A percentile compares a stretch with the other conserved stretches of the same genome.
These are phyloP conservation scores for Phytophthora pluvialis DNA, from an alignment of 352 stramenopile genomes.

Conservation along the genomic window DNA sequence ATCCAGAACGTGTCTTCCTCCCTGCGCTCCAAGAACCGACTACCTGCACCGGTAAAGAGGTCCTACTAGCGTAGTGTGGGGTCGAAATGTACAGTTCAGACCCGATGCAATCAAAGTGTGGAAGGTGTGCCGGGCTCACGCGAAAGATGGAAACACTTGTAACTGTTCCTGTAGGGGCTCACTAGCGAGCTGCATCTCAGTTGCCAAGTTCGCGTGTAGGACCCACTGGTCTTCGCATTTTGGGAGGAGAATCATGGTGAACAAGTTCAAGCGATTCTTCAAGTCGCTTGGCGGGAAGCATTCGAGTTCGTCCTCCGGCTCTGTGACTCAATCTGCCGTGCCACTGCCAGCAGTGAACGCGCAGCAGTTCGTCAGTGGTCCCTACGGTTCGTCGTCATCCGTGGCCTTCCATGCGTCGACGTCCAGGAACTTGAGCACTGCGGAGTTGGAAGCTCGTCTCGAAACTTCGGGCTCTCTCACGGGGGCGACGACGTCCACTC, in stretches of 20 bases:
- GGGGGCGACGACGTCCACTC: constrained; percentile 10
- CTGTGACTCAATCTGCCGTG: not conserved
- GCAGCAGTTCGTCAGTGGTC: constrained; percentile 35
- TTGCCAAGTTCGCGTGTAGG: constrained; percentile 23
- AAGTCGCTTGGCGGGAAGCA: constrained; percentile 52
- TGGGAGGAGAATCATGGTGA: constrained; percentile 43
- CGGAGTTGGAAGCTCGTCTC: constrained; percentile 35
- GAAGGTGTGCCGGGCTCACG: constrained; percentile 19
- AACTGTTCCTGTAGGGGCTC: constrained; percentile 2
- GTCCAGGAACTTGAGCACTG: constrained; percentile 33
- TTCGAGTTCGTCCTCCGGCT: constrained; percentile 25
- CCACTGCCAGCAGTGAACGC: constrained; percentile 18
- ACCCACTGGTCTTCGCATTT: not conserved
- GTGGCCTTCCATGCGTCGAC: constrained; percentile 44
- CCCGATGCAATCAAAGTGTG: constrained; percentile 1
- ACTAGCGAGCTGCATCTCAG: constrained; percentile 10
- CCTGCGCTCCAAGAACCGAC: not conserved
- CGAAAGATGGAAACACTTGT: constrained; percentile 21
- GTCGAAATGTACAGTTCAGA: too few species aligned
- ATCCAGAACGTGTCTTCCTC: constrained; percentile 21
- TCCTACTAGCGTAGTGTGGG: too few species aligned
- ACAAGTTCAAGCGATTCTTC: constrained; percentile 62
- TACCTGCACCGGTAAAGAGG: not conserved
- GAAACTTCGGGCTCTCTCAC: constrained; percentile 41
- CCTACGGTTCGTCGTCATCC: constrained; percentile 45